A percentile compares a stretch with the other conserved stretches of the same genome.
phyloP scores from a whole-genome alignment of 768 basidiomycete species.

The Dioszegia hungarica region DNA sequence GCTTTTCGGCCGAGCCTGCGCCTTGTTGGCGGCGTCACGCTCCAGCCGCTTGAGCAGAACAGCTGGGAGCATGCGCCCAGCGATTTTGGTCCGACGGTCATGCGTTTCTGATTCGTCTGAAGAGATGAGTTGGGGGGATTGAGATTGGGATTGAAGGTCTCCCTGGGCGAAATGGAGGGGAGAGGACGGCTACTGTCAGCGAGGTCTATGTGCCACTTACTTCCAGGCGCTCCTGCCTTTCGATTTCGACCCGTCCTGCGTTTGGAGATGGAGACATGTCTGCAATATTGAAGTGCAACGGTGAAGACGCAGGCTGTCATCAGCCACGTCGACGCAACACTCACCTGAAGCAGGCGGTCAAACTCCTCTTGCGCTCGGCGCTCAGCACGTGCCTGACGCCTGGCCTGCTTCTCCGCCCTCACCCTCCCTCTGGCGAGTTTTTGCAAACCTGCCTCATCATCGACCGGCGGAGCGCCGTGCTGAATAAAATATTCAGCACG shows the following conservation, averaged over 20 bases:
- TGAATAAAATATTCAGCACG: conserved; percentile 33
- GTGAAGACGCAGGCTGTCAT: too few relatives aligned
- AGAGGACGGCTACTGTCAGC: neutral
- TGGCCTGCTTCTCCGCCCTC: conserved; percentile 23
- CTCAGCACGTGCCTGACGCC: conserved; percentile 12
- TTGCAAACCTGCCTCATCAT: conserved; percentile 20
- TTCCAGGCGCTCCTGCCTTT: too few relatives aligned
- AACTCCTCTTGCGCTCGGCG: conserved; percentile 17
- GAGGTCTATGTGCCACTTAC: neutral
- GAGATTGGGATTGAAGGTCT: neutral
- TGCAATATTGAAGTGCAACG: too few relatives aligned
- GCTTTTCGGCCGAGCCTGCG: conserved; percentile 10
- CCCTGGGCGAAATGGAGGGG: neutral
- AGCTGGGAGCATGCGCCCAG: conserved; percentile 56
- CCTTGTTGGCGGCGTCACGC: conserved; percentile 19
- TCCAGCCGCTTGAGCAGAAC: conserved; percentile 58
- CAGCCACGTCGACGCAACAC: too few relatives aligned
- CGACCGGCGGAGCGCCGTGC: conserved; percentile 23
- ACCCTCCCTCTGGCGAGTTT: conserved; percentile 25
- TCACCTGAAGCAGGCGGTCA: too few relatives aligned
- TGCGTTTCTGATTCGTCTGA: neutral
- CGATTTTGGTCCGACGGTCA: conserved; percentile 30
- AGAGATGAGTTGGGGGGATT: neutral
- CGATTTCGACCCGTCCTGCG: too few relatives aligned
- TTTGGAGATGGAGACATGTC: too few relatives aligned